Percentiles rank a stretch among this genome's conserved stretches.
phyloP scores from a whole-genome alignment of 108 stramenopile genomes.

The Fragilaria crotonensis region DNA sequence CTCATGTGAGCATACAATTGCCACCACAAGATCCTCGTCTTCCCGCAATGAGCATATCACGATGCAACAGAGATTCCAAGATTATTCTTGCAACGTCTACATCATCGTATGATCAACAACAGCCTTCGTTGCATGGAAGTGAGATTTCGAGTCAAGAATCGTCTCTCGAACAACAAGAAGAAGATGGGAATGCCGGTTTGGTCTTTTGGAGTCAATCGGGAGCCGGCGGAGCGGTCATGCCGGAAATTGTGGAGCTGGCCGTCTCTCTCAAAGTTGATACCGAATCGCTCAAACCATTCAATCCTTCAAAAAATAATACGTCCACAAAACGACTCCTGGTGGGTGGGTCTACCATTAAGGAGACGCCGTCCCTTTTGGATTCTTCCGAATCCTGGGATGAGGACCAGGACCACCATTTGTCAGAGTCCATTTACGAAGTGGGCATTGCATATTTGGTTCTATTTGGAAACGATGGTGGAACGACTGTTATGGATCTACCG shows the following conservation, averaged over 20 bases:
- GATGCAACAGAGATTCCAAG: conserved; percentile 6
- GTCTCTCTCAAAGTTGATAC: conserved; percentile 9
- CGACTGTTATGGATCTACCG: conserved; percentile 24
- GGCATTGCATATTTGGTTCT: conserved; percentile 23
- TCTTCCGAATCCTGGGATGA: no score
- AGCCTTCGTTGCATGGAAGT: not conserved
- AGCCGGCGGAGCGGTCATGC: conserved; percentile 8
- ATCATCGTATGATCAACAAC: conserved; percentile 1
- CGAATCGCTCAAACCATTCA: no score
- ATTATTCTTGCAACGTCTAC: not conserved
- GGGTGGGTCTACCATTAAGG: no score
- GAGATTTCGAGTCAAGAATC: not conserved
- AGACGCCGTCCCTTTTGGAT: no score
- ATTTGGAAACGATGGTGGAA: conserved; percentile 9
- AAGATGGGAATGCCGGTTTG: conserved; percentile 1
- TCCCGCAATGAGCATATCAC: not conserved
- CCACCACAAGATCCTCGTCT: conserved; percentile 6
- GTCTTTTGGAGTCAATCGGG: conserved; percentile 11
- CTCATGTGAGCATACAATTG: conserved; percentile 1
- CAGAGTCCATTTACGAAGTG: no score
- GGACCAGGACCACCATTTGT: no score
- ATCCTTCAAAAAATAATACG: no score
- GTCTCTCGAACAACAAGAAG: not conserved
- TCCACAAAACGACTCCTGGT: no score
- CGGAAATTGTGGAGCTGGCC: conserved; percentile 23